Evolutionary conservation across 164 flowering plant species (phyloP), one percentile per base, ranked within the genome.

Genomic region (Nymphaea colorata): DNA sequence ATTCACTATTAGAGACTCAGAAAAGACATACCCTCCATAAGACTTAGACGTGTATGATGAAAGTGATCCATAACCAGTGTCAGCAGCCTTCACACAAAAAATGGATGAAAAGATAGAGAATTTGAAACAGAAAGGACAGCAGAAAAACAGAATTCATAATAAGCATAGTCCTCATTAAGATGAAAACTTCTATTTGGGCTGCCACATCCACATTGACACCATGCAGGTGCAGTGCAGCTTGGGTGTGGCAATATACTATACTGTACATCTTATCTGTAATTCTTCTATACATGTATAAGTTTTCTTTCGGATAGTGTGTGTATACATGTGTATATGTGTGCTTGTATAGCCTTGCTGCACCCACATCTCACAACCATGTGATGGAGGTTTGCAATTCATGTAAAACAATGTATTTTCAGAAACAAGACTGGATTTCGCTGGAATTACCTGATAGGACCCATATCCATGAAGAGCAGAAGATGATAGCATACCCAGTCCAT

Each of bases 401-500:
- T 25, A 25, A 25, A 25, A 25, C 36, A 25, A 25, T 25, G 36
- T 25, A 25, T 25, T 25, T 25, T 25, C 36, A 25, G 36, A 25
- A 25, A 25, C 36, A 25, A 25, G 36, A 25, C 36, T 25, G 36
- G 36, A 25, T 25, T 25, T 25, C 1, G 36, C 36, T 25, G 36
- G 17, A 17, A 41, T 63, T 88, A 94, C 98, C 81, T 86, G 65
- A 67, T 82, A 70, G 8, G 93, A 81, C 69, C 91, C 96, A 83
- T 90, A 91, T 72, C 90, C 88, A 79, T 87, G 88, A 25, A 81
- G 77, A 76, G 85, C 79, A 71, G 80, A 71, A 18, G 93, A 82
- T 41, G 94, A 72, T 70, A 82, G 78, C 81, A 86, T 25, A 67
- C 95, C 86, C 75, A 81, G 66, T 45, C 86, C 81, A 77, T 80